A percentile compares a stretch with the other conserved stretches of the same genome.
phyloP scores from a whole-genome alignment of 345 rosid genomes.

The Bruguiera gymnorhiza region DNA sequence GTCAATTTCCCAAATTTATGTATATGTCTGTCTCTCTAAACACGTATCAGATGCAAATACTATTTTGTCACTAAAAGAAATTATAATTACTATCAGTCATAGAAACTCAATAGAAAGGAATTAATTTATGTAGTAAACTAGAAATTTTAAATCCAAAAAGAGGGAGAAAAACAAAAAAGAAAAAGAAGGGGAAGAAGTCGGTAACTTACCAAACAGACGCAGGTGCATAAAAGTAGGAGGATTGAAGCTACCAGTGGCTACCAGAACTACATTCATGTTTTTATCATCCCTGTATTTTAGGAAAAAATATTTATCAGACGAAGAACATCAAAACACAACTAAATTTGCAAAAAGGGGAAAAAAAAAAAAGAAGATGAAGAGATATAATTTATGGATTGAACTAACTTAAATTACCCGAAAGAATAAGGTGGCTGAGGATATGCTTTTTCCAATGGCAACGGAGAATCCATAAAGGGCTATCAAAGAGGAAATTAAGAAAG shows the following conservation, averaged over 20 bases:
- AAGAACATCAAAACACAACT: background rate
- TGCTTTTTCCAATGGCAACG: conserved; percentile 60
- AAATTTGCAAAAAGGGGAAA: background rate
- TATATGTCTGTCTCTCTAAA: background rate
- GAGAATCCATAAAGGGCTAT: conserved; percentile 42
- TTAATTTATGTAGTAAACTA: no score
- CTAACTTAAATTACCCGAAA: conserved; percentile 30
- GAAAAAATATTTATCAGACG: background rate
- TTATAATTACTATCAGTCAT: no score
- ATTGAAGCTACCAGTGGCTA: conserved; percentile 88
- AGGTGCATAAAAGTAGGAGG: conserved; percentile 97
- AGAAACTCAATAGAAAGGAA: background rate
- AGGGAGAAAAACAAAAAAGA: background rate
- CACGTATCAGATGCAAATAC: no score
- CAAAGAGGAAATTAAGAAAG: no score
- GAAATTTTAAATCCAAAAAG: background rate
- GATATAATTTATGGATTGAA: background rate
- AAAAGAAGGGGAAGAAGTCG: background rate
- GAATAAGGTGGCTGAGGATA: conserved; percentile 32
- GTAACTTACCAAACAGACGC: conserved; percentile 75
- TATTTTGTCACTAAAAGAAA: no score
- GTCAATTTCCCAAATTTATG: background rate
- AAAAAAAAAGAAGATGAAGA: background rate
- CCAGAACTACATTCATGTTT: conserved; percentile 55
- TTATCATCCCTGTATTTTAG: conserved; percentile 31